A percentile compares a stretch with the other conserved stretches of the same genome.
Evolutionary conservation across 1,139 yeast species (phyloP).

Genomic region (Yamadazyma blattariae): DNA sequence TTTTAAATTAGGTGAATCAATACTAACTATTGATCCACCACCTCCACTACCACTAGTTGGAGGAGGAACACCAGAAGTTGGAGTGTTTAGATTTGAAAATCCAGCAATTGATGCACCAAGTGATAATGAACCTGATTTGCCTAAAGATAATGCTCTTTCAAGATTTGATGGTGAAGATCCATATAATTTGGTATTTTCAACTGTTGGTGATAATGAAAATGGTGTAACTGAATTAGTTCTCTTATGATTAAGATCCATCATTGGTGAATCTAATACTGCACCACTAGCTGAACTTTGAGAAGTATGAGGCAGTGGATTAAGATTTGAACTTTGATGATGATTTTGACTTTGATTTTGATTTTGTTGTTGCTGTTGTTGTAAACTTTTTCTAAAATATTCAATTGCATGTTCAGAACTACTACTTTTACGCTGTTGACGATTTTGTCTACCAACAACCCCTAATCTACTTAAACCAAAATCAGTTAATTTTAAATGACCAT

Average conservation of each 20-base stretch:
- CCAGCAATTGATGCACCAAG: background rate
- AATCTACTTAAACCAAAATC: conserved; percentile 93
- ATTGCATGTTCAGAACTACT: conserved; percentile 46
- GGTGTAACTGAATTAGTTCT: conserved; percentile 44
- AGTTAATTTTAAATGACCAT: conserved; percentile 88
- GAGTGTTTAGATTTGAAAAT: background rate
- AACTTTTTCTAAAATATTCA: conserved; percentile 36
- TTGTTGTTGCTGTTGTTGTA: conserved; percentile 18
- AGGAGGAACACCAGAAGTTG: background rate
- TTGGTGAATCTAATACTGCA: conserved; percentile 22
- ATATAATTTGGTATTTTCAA: conserved; percentile 28
- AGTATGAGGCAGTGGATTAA: conserved; percentile 2
- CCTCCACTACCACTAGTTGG: background rate
- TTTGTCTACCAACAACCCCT: conserved; percentile 85
- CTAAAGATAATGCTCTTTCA: conserved; percentile 7
- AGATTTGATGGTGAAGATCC: conserved; percentile 9
- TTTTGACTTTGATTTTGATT: conserved; percentile 4
- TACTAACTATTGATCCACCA: conserved; percentile 30
- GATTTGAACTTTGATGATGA: conserved; percentile 4
- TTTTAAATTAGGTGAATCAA: conserved; percentile 48
- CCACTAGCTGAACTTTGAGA: conserved; percentile 1
- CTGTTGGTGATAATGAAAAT: conserved; percentile 46
- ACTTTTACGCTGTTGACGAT: conserved; percentile 38
- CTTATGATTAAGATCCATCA: conserved; percentile 27
- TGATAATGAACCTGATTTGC: background rate